Base-by-base conservation (phyloP, 768 basidiomycete genomes). In the Hygrocybe punicea region DNA sequence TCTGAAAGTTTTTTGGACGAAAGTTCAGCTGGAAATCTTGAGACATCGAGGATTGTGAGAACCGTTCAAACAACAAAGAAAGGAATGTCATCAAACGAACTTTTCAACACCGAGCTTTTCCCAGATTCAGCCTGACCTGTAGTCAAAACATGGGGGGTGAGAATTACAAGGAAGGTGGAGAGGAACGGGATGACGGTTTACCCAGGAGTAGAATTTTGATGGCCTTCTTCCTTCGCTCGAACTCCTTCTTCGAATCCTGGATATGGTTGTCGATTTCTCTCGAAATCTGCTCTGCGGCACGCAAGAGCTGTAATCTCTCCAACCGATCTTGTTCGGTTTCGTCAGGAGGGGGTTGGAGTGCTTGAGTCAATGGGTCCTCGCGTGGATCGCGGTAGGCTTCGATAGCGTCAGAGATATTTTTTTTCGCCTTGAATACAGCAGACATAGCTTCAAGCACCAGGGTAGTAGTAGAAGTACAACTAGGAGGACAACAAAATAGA, bases 21-120 rank as follows among this genome's bases (percentile, higher is more conserved):
- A 87, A 86, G 0, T 81, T 78, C 7, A 89, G 65, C 64, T 87
- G 85, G 60, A 89, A 88, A 63, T 89, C 86, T 89, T 61, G 54
- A 45, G 33, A n/a, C 9, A 34, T 33, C 40, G 13, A 21, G 36
- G 24, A 39, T 34, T 7, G 49, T 47, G 36, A 55, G 19, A 60
- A 21, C 53, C 33, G 23, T 23, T 29, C 19, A 36, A 52, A 45
- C 23, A 46, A 9, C 13, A 6, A 25, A 17, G 29, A 57, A 8
- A 24, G 14, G 25, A 19, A 13, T 13, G 23, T 19, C 13, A 1
- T 34, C 6, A 10, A 16, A 17, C 63, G 69, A 33, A 81, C 80
- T 81, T 63, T 79, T 80, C 45, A 81, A 57, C 6, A 80, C 73
- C 4, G 81, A 77, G 60, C 79, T 81, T 81, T 81, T 84, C 47